These are phyloP conservation scores for Herpetomonas tarakana DNA, from an alignment of 208 protist species.

Conservation along the genomic window DNA sequence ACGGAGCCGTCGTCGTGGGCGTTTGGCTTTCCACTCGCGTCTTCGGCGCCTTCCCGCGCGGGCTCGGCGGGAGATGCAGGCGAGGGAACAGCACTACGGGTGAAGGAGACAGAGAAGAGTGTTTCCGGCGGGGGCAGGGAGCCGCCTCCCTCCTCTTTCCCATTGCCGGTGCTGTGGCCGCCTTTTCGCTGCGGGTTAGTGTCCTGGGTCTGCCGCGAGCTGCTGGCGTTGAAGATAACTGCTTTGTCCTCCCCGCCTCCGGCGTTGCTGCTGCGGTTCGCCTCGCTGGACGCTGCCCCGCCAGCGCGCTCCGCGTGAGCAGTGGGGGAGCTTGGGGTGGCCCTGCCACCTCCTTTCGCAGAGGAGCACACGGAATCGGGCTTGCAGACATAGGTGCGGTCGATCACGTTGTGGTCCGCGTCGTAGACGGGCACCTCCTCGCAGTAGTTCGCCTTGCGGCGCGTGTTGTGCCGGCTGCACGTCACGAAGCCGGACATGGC, in stretches of 20 bases:
- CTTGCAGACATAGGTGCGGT: slow-evolving; percentile 55
- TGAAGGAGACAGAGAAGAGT: slow-evolving; percentile 24
- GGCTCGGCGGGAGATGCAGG: no score
- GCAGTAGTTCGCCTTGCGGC: slow-evolving; percentile 52
- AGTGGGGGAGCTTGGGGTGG: no score
- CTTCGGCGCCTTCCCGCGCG: no score
- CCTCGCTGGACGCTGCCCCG: neutral
- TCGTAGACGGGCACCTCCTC: slow-evolving; percentile 44
- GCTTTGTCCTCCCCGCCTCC: slow-evolving; percentile 1
- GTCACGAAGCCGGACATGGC: slow-evolving; percentile 34
- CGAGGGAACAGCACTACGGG: no score
- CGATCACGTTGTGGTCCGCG: slow-evolving; percentile 62
- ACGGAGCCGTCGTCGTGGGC: no score
- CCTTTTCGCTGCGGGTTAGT: no score
- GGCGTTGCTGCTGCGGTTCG: neutral
- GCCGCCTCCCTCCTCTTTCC: no score
- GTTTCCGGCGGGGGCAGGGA: slow-evolving; percentile 1
- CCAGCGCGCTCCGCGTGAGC: no score
- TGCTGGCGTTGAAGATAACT: slow-evolving; percentile 15
- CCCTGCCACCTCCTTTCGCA: no score
- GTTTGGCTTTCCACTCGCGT: no score
- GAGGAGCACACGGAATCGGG: slow-evolving; percentile 29
- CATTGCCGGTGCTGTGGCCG: no score
- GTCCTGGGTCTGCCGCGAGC: slow-evolving; percentile 2
- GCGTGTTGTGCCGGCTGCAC: slow-evolving; percentile 47